A percentile compares a stretch with the other conserved stretches of the same genome.
These are phyloP conservation scores for Schizophyllum amplum DNA, from an alignment of 1,284 basidiomycete genomes.

Conservation along the genomic window DNA sequence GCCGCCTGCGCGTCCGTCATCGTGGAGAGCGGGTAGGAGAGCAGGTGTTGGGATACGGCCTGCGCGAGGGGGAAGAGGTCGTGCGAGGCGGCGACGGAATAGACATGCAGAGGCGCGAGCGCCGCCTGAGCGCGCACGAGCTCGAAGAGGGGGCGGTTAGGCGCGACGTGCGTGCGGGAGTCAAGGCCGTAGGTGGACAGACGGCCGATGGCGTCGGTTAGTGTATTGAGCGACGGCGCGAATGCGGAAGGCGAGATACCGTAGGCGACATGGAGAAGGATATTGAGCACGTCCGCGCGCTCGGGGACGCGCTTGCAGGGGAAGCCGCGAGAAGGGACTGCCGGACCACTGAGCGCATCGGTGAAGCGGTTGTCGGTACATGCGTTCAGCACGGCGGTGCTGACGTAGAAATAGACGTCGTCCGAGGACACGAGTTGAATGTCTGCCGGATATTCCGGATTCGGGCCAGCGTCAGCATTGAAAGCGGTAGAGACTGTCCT, in stretches of 20 bases:
- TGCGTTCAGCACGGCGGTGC: not conserved
- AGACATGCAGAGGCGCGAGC: not conserved
- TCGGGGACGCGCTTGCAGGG: not conserved
- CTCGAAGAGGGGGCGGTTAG: constrained; percentile 23
- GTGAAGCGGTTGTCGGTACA: not conserved
- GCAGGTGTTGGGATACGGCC: not conserved
- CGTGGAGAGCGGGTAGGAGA: not conserved
- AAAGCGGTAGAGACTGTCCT: not conserved
- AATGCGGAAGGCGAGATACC: not conserved
- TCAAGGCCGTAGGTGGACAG: not conserved
- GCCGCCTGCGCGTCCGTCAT: not conserved
- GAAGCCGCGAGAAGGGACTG: not conserved
- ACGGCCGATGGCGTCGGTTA: not conserved
- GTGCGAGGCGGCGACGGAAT: constrained; percentile 1
- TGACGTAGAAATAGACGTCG: not conserved
- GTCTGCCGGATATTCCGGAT: not conserved
- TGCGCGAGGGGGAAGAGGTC: not conserved
- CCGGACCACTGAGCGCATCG: not conserved
- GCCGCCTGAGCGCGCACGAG: constrained; percentile 15
- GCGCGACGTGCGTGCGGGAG: not conserved
- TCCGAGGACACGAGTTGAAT: not conserved
- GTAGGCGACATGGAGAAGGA: not conserved
- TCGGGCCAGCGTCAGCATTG: not conserved
- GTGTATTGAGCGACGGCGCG: not conserved
- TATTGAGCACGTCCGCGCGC: constrained; percentile 2